phyloP scores from a whole-genome alignment of 176 grass and related monocot species.

The Musa beccarii region DNA sequence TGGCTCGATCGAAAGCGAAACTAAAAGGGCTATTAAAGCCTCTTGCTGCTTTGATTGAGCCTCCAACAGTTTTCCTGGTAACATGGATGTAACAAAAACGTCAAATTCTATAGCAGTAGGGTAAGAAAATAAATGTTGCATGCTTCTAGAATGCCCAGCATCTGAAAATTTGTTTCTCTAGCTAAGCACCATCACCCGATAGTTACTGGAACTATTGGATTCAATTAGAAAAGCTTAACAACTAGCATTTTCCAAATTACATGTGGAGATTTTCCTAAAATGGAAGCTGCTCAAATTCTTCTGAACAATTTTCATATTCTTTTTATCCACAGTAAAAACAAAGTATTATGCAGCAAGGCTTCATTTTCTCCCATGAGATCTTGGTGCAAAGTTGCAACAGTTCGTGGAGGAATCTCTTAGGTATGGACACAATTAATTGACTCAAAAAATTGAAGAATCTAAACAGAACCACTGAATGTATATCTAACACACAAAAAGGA shows the following conservation, averaged over 20 bases:
- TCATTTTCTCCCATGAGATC: no score
- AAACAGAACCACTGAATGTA: no score
- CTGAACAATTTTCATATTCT: no score
- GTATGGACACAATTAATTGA: no score
- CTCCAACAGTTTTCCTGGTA: conserved; percentile 62
- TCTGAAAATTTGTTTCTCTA: not conserved
- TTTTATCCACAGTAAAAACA: no score
- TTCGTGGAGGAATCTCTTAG: no score
- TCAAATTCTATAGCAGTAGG: not conserved
- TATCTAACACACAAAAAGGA: no score
- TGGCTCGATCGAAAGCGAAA: conserved; percentile 64
- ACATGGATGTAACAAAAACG: not conserved
- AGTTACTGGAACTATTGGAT: not conserved
- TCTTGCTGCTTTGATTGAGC: conserved; percentile 69
- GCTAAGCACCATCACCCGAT: not conserved
- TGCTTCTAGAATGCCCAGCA: not conserved
- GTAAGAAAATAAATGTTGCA: not conserved
- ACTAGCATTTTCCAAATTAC: not conserved
- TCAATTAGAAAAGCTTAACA: not conserved
- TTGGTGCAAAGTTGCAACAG: no score
- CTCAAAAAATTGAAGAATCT: no score
- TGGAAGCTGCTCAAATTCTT: no score
- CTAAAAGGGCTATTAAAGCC: conserved; percentile 60
- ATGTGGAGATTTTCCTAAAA: no score
- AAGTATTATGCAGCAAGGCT: no score